A percentile compares a stretch with the other conserved stretches of the same genome.
Conservation (phyloP, 129 eudicot genomes). For the Flaveria ramosissima region DNA sequence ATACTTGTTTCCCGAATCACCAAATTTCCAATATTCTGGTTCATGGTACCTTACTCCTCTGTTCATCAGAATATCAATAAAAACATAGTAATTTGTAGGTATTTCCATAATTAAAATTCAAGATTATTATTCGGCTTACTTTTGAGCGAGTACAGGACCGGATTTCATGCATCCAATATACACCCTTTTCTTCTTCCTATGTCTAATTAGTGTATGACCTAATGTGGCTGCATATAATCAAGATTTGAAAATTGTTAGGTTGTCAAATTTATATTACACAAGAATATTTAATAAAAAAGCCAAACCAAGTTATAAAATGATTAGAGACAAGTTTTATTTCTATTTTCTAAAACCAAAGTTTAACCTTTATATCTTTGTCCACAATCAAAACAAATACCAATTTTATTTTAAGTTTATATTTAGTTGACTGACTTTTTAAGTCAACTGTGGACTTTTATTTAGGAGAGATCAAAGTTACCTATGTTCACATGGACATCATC, state of each 20-base stretch:
- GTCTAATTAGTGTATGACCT: conserved; percentile 78
- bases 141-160: conserved; percentile 91
- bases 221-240: conserved; percentile 64
- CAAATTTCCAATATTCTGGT: conserved; percentile 95
- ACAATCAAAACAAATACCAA: conserved; percentile 1
- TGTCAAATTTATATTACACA: conserved; percentile 1
- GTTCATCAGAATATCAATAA: conserved; percentile 28
- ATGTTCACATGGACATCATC: conserved; percentile 93
- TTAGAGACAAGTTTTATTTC: too few relatives aligned
- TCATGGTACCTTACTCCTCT: conserved; percentile 96
- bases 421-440: conserved; percentile 5
- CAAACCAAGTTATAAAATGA: conserved; percentile 6
- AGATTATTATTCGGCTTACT: conserved; percentile 47
- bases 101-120: background rate
- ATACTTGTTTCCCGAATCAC: conserved; percentile 87
- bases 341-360: too few relatives aligned
- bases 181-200: conserved; percentile 70
- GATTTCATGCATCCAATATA: conserved; percentile 95
- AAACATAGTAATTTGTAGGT: conserved; percentile 3
- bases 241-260: conserved; percentile 18
- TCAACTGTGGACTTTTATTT: background rate
- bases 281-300: background rate
- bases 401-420: background rate
- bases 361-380: background rate
- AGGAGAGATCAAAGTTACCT: conserved; percentile 47